Conservation (phyloP, 164 flowering plant species). For the Vitis rupestris region DNA sequence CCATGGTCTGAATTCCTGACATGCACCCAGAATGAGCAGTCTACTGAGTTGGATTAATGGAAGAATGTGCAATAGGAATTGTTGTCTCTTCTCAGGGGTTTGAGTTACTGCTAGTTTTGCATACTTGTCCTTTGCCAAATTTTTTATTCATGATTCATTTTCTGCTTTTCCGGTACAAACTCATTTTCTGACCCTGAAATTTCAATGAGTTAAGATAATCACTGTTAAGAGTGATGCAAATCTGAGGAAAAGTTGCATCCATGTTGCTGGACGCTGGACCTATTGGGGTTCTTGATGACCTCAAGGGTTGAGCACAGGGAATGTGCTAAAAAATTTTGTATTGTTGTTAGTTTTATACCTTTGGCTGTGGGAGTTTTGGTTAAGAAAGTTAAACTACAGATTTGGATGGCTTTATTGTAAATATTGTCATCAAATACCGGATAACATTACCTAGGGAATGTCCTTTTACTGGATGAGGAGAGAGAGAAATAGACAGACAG, state of each 20-base stretch:
- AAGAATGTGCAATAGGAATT: not conserved
- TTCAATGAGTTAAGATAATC: not conserved
- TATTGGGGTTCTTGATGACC: not conserved
- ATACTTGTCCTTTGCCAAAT: not conserved
- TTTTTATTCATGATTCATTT: not conserved
- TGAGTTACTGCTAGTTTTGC: not conserved
- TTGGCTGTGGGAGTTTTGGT: not conserved
- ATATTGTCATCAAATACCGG: not conserved
- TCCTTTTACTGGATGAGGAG: too few relatives aligned
- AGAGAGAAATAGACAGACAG: too few relatives aligned
- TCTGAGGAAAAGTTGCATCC: not conserved
- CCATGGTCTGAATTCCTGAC: constrained; percentile 11
- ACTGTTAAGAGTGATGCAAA: not conserved
- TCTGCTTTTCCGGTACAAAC: not conserved
- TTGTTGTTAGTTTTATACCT: not conserved
- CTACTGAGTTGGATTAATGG: constrained; percentile 23
- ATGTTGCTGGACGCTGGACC: not conserved
- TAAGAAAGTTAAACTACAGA: not conserved
- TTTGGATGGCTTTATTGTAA: not conserved
- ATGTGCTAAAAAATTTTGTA: not conserved
- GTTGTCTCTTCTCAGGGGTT: not conserved
- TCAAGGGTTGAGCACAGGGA: not conserved
- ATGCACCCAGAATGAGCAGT: constrained; percentile 36
- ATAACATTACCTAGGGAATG: too few relatives aligned
- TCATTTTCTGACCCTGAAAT: not conserved